phyloP scores from a whole-genome alignment of 83 land plant genomes.

The Isoetes engelmannii region DNA sequence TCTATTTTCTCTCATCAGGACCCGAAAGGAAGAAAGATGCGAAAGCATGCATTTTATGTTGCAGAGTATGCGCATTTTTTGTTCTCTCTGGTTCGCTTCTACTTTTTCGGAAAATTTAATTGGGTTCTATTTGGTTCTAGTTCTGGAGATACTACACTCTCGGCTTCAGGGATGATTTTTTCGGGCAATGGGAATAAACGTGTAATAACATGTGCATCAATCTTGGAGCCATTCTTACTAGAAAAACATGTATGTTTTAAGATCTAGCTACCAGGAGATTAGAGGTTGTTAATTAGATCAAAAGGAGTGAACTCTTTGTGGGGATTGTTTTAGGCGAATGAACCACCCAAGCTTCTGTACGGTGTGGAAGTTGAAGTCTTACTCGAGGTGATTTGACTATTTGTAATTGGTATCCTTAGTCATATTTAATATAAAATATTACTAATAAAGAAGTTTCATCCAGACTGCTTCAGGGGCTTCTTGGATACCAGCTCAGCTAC shows the following conservation, averaged over 20 bases:
- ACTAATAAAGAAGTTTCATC: too few species aligned
- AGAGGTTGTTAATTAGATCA: too few species aligned
- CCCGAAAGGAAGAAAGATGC: constrained; percentile 52
- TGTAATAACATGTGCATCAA: constrained; percentile 29
- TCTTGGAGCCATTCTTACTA: constrained; percentile 23
- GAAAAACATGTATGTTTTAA: not conserved
- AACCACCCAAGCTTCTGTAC: constrained; percentile 44
- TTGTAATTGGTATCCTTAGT: too few species aligned
- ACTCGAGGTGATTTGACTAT: constrained; percentile 41
- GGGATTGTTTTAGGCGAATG: not conserved
- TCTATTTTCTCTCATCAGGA: constrained; percentile 26
- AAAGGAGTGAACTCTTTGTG: too few species aligned
- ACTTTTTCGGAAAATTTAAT: not conserved
- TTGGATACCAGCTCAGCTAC: constrained; percentile 41
- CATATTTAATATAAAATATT: too few species aligned
- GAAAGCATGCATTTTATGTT: constrained; percentile 43
- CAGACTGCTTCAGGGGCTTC: not conserved
- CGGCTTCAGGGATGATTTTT: constrained; percentile 62
- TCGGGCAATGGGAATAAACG: constrained; percentile 17
- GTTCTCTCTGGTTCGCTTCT: not conserved
- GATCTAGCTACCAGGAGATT: not conserved
- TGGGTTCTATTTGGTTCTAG: constrained; percentile 22
- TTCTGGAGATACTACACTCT: constrained; percentile 68
- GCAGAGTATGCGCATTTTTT: constrained; percentile 26
- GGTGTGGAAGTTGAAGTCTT: constrained; percentile 60